A percentile compares a stretch with the other conserved stretches of the same genome.
phyloP scores from a whole-genome alignment of 1,139 yeast genomes.

The Meyerozyma athensensis region DNA sequence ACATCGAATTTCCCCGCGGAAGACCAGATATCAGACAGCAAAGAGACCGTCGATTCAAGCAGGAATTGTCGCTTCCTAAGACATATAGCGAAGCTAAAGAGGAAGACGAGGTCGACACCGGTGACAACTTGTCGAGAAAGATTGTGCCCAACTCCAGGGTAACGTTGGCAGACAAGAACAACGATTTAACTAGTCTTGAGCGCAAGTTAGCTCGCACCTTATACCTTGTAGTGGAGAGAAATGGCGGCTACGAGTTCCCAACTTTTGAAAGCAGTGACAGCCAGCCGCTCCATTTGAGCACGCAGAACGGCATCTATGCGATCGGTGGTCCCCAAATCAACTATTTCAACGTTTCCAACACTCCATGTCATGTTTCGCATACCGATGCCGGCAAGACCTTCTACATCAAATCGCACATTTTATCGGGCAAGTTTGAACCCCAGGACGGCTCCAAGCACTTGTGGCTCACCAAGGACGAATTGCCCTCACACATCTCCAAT shows the following conservation, averaged over 20 bases:
- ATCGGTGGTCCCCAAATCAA: conserved; percentile 75
- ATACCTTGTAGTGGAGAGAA: conserved; percentile 58
- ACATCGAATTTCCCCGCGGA: conserved; percentile 76
- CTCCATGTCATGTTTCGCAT: conserved; percentile 70
- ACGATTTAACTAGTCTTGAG: conserved; percentile 66
- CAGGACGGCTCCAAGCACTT: conserved; percentile 43
- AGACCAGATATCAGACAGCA: conserved; percentile 81
- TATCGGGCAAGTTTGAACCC: conserved; percentile 78
- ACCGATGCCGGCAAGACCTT: conserved; percentile 45
- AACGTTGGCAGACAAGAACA: conserved; percentile 69
- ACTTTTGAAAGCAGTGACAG: conserved; percentile 37
- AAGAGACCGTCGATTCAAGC: conserved; percentile 84
- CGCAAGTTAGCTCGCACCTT: conserved; percentile 76
- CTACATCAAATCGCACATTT: conserved; percentile 79
- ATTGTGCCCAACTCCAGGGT: conserved; percentile 65
- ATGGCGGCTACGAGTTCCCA: conserved; percentile 74
- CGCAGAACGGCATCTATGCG: conserved; percentile 66
- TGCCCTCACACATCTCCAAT: conserved; percentile 55
- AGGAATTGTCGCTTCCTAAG: conserved; percentile 67
- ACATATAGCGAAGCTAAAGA: conserved; percentile 39
- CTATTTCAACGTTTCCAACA: conserved; percentile 84
- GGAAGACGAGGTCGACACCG: conserved; percentile 20
- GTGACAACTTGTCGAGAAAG: conserved; percentile 61
- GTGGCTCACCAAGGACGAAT: conserved; percentile 86
- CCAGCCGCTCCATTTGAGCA: conserved; percentile 63